Conservation (phyloP, 495 filamentous ascomycete species). For the Aspergillus bertholletiae region DNA sequence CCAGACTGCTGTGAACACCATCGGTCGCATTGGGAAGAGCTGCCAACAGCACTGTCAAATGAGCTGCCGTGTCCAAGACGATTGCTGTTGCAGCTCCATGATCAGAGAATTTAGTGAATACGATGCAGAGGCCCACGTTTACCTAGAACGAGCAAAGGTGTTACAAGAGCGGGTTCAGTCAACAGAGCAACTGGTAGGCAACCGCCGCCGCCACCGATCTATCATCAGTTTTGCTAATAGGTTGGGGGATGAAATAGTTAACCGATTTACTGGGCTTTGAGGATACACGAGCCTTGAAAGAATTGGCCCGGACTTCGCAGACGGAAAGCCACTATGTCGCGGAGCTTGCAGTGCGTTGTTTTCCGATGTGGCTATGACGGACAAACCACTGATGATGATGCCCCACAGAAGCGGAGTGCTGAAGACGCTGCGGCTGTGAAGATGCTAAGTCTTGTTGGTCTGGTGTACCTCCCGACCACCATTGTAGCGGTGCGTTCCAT, state of each 20-base stretch:
- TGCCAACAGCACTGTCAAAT: slow-evolving; percentile 7
- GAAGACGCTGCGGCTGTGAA: slow-evolving; percentile 34
- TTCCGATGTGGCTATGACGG: background rate
- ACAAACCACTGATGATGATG: background rate
- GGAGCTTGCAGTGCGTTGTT: slow-evolving; percentile 4
- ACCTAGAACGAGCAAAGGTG: slow-evolving; percentile 5
- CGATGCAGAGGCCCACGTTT: background rate
- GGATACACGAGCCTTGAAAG: background rate
- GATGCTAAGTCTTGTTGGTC: slow-evolving; percentile 29
- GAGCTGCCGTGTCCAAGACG: background rate
- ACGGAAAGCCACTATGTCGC: background rate
- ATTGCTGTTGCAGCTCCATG: background rate
- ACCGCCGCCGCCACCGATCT: background rate
- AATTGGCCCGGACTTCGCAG: background rate
- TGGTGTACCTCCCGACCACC: slow-evolving; percentile 33
- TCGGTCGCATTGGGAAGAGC: slow-evolving; percentile 2
- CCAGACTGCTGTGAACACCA: slow-evolving; percentile 2
- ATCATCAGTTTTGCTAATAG: background rate
- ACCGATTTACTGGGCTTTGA: slow-evolving; percentile 6
- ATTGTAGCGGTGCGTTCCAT: slow-evolving; percentile 28
- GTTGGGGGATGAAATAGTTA: background rate
- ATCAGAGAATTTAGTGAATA: slow-evolving; percentile 7
- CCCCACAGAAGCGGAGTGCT: slow-evolving; percentile 18
- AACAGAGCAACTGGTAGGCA: slow-evolving; percentile 1
- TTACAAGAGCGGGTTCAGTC: slow-evolving; percentile 4